These are phyloP conservation scores for Sordaria brevicollis DNA, from an alignment of 495 filamentous ascomycete genomes.

Conservation along the genomic window DNA sequence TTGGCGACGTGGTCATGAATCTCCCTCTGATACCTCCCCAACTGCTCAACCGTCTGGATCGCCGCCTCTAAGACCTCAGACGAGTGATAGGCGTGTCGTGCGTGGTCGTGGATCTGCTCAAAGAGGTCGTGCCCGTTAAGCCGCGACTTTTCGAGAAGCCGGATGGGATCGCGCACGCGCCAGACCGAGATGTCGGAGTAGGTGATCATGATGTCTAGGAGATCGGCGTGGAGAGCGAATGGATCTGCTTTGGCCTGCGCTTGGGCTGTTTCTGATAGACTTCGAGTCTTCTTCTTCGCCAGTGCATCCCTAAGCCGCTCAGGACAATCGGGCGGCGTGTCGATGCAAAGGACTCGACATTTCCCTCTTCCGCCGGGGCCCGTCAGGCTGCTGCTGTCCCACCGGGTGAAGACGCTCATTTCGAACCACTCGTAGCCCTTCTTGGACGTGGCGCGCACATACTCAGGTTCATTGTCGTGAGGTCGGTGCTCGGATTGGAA, in stretches of 20 bases:
- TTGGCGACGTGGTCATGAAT: not conserved
- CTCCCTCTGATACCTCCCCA: not conserved
- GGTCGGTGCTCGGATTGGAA: not conserved
- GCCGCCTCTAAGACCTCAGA: conserved; percentile 11
- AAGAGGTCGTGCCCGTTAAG: not conserved
- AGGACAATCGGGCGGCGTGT: conserved; percentile 5
- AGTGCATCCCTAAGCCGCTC: not conserved
- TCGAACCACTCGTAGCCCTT: conserved; percentile 15
- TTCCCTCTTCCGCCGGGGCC: no score
- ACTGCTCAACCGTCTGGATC: conserved; percentile 7
- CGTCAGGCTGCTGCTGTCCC: no score
- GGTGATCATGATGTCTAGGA: conserved; percentile 10
- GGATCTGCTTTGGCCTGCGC: conserved; percentile 3
- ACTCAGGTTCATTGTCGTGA: conserved; percentile 7
- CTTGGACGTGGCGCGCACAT: not conserved
- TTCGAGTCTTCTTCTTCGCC: not conserved
- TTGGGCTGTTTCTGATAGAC: not conserved
- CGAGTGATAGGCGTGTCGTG: conserved; percentile 11
- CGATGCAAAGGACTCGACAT: conserved; percentile 10
- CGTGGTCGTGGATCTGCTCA: conserved; percentile 10
- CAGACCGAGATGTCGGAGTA: conserved; percentile 14
- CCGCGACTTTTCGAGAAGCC: conserved; percentile 11
- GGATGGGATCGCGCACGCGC: conserved; percentile 13
- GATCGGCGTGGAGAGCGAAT: conserved; percentile 10
- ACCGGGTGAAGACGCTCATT: conserved; percentile 14